phyloP scores from a whole-genome alignment of 306 rosid genomes.

The Sesbania bispinosa region DNA sequence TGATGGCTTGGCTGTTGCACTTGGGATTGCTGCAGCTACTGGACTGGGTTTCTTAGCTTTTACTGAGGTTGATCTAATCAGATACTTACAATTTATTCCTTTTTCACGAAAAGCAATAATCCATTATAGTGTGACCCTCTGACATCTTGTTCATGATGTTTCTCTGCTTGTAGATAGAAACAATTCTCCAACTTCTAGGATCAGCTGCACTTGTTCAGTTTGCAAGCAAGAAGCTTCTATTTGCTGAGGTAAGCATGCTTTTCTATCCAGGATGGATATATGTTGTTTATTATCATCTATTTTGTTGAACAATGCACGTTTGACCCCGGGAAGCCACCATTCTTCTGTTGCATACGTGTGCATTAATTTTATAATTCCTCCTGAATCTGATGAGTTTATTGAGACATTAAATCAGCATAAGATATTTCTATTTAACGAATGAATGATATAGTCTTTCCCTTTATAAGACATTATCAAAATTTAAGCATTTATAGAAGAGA shows the following conservation, averaged over 20 bases:
- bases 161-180: slow-evolving; percentile 59
- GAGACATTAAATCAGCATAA: background rate
- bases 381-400: too few species aligned
- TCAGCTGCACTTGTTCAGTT: slow-evolving; percentile 87
- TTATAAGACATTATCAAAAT: background rate
- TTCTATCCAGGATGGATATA: background rate
- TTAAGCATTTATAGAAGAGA: background rate
- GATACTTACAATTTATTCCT: background rate
- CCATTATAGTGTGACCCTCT: background rate
- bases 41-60: slow-evolving; percentile 70
- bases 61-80: slow-evolving; percentile 57
- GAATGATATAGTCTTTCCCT: background rate
- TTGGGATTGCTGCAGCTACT: slow-evolving; percentile 69
- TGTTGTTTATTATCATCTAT: background rate
- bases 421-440: background rate
- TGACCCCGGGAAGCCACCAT: background rate
- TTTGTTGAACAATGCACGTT: background rate
- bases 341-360: background rate
- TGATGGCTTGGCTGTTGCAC: slow-evolving; percentile 51
- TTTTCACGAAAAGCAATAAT: background rate
- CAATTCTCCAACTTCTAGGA: slow-evolving; percentile 83
- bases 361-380: background rate
- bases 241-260: slow-evolving; percentile 65
- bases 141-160: slow-evolving; percentile 4
- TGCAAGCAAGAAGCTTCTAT: slow-evolving; percentile 77